These are phyloP conservation scores for Aspergillus pseudotamarii DNA, from an alignment of 2,329 filamentous ascomycete species.

Conservation along the genomic window DNA sequence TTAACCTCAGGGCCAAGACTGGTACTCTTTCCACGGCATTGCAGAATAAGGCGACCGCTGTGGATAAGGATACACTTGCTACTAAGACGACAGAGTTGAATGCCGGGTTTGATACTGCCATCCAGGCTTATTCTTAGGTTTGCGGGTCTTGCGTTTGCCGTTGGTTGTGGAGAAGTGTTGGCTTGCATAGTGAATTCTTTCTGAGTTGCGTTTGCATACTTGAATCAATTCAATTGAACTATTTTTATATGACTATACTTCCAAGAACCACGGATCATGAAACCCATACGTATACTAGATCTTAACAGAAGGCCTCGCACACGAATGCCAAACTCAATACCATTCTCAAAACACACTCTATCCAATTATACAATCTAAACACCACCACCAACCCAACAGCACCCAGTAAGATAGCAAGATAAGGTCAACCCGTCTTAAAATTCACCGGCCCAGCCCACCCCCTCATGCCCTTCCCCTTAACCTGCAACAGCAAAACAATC, in stretches of 20 bases:
- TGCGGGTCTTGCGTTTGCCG: background rate
- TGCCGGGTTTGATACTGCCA: background rate
- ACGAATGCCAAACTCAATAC: too few relatives aligned
- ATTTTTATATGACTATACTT: background rate
- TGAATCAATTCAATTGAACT: background rate
- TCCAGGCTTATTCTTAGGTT: background rate
- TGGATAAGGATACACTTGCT: background rate
- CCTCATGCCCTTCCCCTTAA: conserved; percentile 43
- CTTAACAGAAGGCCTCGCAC: too few relatives aligned
- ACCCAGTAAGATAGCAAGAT: too few relatives aligned
- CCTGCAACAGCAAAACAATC: conserved; percentile 39
- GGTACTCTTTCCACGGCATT: background rate
- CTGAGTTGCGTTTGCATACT: background rate
- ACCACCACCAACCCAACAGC: too few relatives aligned
- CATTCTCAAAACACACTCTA: background rate
- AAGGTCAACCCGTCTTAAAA: conserved; percentile 34
- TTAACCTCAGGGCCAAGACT: background rate
- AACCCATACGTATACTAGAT: too few relatives aligned
- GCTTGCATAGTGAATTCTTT: background rate
- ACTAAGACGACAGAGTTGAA: background rate
- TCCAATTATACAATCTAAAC: background rate
- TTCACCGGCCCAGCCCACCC: conserved; percentile 38
- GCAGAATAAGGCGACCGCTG: background rate
- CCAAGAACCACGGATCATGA: too few relatives aligned
- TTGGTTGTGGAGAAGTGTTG: background rate